Conservation (phyloP, 2,329 filamentous ascomycete species). For the Colletotrichum filicis region DNA sequence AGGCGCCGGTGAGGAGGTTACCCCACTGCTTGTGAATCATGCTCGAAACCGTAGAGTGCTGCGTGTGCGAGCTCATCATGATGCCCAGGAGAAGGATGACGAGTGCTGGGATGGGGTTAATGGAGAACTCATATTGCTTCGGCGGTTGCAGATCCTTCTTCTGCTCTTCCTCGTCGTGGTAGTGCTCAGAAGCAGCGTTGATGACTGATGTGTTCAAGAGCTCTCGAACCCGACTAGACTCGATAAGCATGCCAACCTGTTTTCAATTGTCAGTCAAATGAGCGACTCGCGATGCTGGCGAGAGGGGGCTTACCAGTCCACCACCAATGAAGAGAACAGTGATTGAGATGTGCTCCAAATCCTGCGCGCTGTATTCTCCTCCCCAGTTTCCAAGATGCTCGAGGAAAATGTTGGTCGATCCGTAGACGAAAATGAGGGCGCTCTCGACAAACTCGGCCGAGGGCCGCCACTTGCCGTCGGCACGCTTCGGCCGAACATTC, state of each 20-base stretch:
- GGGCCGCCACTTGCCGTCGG: constrained; percentile 73
- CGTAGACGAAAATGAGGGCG: constrained; percentile 89
- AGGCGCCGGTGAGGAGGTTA: constrained; percentile 82
- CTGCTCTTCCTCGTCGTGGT: constrained; percentile 56
- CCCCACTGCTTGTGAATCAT: constrained; percentile 98
- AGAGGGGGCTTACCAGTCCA: constrained; percentile 72
- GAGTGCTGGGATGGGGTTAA: constrained; percentile 90
- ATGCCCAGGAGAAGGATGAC: constrained; percentile 88
- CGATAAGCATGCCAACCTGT: constrained; percentile 84
- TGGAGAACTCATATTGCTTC: constrained; percentile 76
- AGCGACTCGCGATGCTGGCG: background rate
- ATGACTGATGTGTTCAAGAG: constrained; percentile 68
- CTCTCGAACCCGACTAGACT: constrained; percentile 76
- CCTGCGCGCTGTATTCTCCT: constrained; percentile 77
- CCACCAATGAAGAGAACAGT: constrained; percentile 94
- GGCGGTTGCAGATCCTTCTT: constrained; percentile 61
- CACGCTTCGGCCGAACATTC: constrained; percentile 78
- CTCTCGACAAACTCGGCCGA: constrained; percentile 92
- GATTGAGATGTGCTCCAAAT: constrained; percentile 93
- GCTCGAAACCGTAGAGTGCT: constrained; percentile 82
- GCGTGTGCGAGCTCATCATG: constrained; percentile 96
- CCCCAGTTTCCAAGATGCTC: constrained; percentile 86
- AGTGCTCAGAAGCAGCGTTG: constrained; percentile 46
- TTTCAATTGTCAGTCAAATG: constrained; percentile 38
- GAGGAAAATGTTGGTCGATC: constrained; percentile 89